These are phyloP conservation scores for Flaveria sonorensis DNA, from an alignment of 129 eudicot species.

Conservation along the genomic window DNA sequence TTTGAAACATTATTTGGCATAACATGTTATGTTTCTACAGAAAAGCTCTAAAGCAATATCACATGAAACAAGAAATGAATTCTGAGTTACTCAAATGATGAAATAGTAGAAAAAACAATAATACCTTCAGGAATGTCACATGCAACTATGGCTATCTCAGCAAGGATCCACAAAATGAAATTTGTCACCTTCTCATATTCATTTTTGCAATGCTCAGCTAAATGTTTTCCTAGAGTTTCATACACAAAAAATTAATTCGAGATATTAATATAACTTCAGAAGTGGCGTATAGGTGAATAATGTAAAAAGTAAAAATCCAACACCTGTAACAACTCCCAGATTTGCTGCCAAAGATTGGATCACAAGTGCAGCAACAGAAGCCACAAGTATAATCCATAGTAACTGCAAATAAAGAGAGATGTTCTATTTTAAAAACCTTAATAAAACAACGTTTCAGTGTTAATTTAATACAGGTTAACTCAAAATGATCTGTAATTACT, in stretches of 20 bases:
- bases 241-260: slow-evolving; percentile 4
- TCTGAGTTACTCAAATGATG: no score
- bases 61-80: no score
- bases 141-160: slow-evolving; percentile 93
- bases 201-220: slow-evolving; percentile 91
- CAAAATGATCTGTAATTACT: slow-evolving; percentile 11
- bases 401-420: slow-evolving; percentile 51
- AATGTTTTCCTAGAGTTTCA: slow-evolving; percentile 78
- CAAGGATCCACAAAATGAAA: slow-evolving; percentile 80
- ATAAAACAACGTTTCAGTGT: neutral
- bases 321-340: slow-evolving; percentile 97
- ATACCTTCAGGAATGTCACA: slow-evolving; percentile 99
- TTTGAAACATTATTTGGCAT: slow-evolving; percentile 18
- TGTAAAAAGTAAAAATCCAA: neutral
- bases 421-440: neutral
- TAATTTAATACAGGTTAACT: neutral
- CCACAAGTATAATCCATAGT: slow-evolving; percentile 93
- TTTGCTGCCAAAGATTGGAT: slow-evolving; percentile 96
- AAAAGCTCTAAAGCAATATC: slow-evolving; percentile 15
- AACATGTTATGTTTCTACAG: slow-evolving; percentile 2
- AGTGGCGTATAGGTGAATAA: neutral
- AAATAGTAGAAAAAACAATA: neutral
- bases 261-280: neutral
- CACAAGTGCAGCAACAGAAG: slow-evolving; percentile 86
- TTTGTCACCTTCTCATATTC: slow-evolving; percentile 91